A percentile compares a stretch with the other conserved stretches of the same genome.
Conservation (phyloP, 768 basidiomycete genomes). For the Tricholoma matsutake region DNA sequence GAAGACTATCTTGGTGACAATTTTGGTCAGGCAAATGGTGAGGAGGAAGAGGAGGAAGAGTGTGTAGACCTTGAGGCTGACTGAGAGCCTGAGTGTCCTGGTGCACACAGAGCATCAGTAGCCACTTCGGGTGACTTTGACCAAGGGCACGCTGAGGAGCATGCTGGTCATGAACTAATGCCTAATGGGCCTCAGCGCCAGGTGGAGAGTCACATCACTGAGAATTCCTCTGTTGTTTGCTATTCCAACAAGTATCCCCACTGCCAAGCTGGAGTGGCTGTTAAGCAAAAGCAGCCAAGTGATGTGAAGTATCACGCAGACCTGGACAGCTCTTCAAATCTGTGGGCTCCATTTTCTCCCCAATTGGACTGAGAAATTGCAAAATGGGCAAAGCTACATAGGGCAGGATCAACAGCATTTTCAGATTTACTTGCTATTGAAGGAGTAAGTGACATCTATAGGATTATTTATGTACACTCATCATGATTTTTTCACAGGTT, state of each 20-base stretch:
- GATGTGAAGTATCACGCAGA: conserved; percentile 1
- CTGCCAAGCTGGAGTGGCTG: conserved; percentile 1
- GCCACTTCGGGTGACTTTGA: neutral
- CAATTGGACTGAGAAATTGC: conserved; percentile 38
- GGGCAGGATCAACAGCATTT: conserved; percentile 34
- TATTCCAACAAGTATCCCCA: neutral
- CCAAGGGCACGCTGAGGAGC: neutral
- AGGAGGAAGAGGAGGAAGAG: neutral
- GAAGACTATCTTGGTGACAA: neutral
- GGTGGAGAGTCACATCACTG: neutral
- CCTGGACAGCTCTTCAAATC: conserved; percentile 8
- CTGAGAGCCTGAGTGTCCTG: neutral
- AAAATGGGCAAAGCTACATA: conserved; percentile 35
- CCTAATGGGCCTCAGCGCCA: neutral
- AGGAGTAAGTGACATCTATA: conserved; percentile 25
- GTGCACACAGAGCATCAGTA: neutral
- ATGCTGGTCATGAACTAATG: neutral
- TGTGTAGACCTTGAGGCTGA: neutral
- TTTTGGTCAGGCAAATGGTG: neutral
- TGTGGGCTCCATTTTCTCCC: conserved; percentile 30
- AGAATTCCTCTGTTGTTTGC: neutral
- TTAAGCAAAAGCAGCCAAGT: neutral
- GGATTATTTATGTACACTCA: neutral
- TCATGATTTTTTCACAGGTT: conserved; percentile 16
- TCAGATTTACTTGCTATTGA: conserved; percentile 36